These are phyloP conservation scores for Talaromyces sp. DNA, from an alignment of 2,329 filamentous ascomycete species.

Conservation along the genomic window DNA sequence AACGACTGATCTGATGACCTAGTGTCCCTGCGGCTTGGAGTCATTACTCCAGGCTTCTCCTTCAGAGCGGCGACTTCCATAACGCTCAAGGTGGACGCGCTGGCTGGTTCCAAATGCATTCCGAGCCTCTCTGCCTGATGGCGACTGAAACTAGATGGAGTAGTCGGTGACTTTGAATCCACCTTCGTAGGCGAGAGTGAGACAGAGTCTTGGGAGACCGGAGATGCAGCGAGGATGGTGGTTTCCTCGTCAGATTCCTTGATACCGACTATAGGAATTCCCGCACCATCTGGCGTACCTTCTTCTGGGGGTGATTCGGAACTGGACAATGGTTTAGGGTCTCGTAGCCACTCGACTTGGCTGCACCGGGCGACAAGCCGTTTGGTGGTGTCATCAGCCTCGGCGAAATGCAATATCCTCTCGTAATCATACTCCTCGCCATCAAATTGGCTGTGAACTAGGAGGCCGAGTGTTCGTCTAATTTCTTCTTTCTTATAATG, in stretches of 20 bases:
- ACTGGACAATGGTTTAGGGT: conserved; percentile 13
- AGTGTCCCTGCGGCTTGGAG: conserved; percentile 60
- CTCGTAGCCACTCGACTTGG: conserved; percentile 41
- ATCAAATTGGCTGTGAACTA: conserved; percentile 69
- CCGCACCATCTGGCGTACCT: neutral
- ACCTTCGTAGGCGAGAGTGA: conserved; percentile 44
- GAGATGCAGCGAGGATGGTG: conserved; percentile 27
- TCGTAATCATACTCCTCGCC: conserved; percentile 40
- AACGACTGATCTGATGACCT: conserved; percentile 15
- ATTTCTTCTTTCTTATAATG: conserved; percentile 92
- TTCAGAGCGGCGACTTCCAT: conserved; percentile 72
- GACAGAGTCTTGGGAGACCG: conserved; percentile 27
- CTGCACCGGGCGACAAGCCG: conserved; percentile 43
- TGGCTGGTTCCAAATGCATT: conserved; percentile 64
- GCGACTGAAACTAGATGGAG: conserved; percentile 17
- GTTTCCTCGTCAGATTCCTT: conserved; percentile 27
- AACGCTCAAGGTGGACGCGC: conserved; percentile 70
- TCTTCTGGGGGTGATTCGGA: conserved; percentile 7
- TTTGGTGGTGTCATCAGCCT: conserved; percentile 46
- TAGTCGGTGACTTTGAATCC: conserved; percentile 24
- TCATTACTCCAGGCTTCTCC: conserved; percentile 77
- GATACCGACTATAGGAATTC: neutral
- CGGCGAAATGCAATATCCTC: conserved; percentile 45
- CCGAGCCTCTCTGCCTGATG: conserved; percentile 45
- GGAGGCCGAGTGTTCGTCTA: conserved; percentile 65